Evolutionary conservation across 2,329 filamentous ascomycete species (phyloP).

Genomic region (Lasiodiplodia gonubiensis): DNA sequence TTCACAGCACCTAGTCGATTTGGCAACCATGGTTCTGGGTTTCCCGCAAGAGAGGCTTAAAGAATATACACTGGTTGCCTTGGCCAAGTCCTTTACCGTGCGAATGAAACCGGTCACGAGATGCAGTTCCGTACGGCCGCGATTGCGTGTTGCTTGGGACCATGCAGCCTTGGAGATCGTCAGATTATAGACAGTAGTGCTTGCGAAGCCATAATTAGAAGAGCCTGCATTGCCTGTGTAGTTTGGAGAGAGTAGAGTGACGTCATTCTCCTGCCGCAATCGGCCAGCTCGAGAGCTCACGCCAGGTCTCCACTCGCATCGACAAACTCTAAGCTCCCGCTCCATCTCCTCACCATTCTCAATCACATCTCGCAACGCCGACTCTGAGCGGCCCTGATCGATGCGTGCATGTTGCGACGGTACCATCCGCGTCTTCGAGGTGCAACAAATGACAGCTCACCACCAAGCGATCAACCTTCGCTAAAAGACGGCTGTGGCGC

Average conservation of each 20-base stretch:
- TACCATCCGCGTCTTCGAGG: neutral
- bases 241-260: neutral
- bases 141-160: no score
- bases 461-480: neutral
- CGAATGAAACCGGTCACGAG: no score
- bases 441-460: neutral
- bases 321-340: neutral
- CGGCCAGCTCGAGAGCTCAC: conserved; percentile 7
- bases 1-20: neutral
- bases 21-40: neutral
- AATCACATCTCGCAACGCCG: neutral
- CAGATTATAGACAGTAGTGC: no score
- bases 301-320: conserved; percentile 11
- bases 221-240: neutral
- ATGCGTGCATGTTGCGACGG: neutral
- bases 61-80: no score
- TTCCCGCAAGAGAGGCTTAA: no score
- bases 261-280: neutral
- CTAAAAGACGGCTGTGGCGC: neutral
- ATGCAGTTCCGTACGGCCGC: no score
- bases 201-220: neutral
- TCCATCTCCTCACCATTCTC: neutral
- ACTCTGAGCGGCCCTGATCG: no score
- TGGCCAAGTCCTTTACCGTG: no score
- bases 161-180: no score